Conservation (phyloP, 2,329 filamentous ascomycete genomes). For the Penicillium sp. region DNA sequence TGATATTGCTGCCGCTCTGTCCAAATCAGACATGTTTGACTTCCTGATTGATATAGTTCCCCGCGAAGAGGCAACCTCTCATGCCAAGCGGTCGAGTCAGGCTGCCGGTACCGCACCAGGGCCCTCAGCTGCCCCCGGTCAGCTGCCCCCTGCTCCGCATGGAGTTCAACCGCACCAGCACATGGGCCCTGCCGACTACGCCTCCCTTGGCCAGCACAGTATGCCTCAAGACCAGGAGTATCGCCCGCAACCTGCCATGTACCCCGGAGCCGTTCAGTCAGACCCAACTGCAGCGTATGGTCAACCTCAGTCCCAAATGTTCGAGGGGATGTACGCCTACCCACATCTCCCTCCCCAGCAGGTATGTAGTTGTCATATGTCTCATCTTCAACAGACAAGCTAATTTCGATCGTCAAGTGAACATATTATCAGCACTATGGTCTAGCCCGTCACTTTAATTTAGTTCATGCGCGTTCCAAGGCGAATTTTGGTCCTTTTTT, state of each 20-base stretch:
- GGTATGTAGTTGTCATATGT: slow-evolving; percentile 43
- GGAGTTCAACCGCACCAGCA: slow-evolving; percentile 48
- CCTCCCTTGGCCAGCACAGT: slow-evolving; percentile 54
- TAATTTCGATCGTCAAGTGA: slow-evolving; percentile 8
- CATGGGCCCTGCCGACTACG: slow-evolving; percentile 50
- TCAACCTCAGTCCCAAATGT: slow-evolving; percentile 67
- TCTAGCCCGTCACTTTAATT: slow-evolving; percentile 7
- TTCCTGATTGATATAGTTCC: slow-evolving; percentile 98
- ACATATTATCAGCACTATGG: background rate
- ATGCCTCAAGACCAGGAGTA: slow-evolving; percentile 68
- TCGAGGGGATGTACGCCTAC: slow-evolving; percentile 78
- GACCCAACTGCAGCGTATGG: slow-evolving; percentile 65
- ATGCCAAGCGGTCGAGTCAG: slow-evolving; percentile 63
- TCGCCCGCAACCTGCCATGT: slow-evolving; percentile 70
- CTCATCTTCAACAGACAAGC: background rate
- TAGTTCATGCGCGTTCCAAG: slow-evolving; percentile 9
- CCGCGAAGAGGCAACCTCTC: slow-evolving; percentile 79
- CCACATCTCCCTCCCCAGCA: slow-evolving; percentile 72
- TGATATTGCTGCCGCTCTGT: slow-evolving; percentile 88
- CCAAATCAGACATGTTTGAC: slow-evolving; percentile 99
- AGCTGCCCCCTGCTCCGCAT: slow-evolving; percentile 38
- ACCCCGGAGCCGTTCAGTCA: slow-evolving; percentile 66
- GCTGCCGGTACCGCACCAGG: slow-evolving; percentile 44
- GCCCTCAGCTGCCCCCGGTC: slow-evolving; percentile 31
- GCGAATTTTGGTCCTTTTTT: slow-evolving; percentile 12